These are phyloP conservation scores for Parathielavia hyrcaniae DNA, from an alignment of 495 filamentous ascomycete species.

Conservation along the genomic window DNA sequence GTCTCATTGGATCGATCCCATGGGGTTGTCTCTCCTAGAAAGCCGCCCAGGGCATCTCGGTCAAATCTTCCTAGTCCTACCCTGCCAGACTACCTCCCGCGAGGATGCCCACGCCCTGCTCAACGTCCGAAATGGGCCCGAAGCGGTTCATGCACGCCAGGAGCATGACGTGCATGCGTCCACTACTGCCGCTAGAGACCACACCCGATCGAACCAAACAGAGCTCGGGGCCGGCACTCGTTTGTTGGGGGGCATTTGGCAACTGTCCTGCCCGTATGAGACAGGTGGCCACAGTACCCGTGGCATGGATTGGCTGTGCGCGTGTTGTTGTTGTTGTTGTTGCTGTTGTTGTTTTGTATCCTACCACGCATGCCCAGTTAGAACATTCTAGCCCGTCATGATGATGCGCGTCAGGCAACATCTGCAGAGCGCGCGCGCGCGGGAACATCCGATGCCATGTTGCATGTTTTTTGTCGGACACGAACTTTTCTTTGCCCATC, in stretches of 20 bases:
- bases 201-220: neutral
- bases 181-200: too few species aligned
- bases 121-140: constrained; percentile 5
- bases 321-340: too few species aligned
- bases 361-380: neutral
- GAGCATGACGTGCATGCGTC: constrained; percentile 13
- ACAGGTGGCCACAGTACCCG: constrained; percentile 1
- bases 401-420: constrained; percentile 2
- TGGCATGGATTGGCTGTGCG: too few species aligned
- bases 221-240: neutral
- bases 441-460: constrained; percentile 1
- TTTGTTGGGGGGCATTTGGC: neutral
- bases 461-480: neutral
- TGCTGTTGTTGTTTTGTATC: too few species aligned
- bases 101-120: neutral
- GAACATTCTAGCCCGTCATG: neutral
- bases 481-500: neutral
- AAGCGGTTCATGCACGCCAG: neutral
- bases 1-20: constrained; percentile 11
- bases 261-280: neutral
- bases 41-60: constrained; percentile 8
- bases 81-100: neutral
- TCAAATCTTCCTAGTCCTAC: constrained; percentile 3
- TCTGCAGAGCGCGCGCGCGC: neutral
- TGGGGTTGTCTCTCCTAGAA: neutral